Evolutionary conservation across 2,329 filamentous ascomycete genomes (phyloP).

Genomic region (Colletotrichum sp.): DNA sequence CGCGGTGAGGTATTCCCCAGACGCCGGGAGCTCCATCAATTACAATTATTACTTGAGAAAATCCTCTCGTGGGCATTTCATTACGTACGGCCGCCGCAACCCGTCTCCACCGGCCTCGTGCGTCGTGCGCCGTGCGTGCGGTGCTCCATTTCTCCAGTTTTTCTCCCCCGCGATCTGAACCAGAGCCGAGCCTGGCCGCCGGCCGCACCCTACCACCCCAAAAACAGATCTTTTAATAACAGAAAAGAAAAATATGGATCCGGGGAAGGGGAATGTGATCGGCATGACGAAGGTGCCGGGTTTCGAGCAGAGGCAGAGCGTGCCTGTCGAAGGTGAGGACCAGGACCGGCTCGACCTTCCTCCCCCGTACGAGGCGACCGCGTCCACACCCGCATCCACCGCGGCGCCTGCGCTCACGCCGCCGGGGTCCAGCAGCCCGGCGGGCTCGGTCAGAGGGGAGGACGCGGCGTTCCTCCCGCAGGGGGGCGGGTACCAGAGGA

Average conservation of each 20-base stretch:
- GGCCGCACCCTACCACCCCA: not conserved
- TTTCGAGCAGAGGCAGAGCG: not conserved
- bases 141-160: not conserved
- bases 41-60: slow-evolving; percentile 20
- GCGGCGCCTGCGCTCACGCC: not conserved
- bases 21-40: slow-evolving; percentile 3
- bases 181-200: slow-evolving; percentile 7
- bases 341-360: not conserved
- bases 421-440: not conserved
- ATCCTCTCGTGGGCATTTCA: not conserved
- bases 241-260: not conserved
- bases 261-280: not conserved
- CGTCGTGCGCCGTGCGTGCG: not conserved
- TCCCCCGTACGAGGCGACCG: slow-evolving; percentile 8
- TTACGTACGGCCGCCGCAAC: slow-evolving; percentile 12
- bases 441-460: not conserved
- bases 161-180: not conserved
- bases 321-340: not conserved
- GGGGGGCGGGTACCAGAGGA: not conserved
- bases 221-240: not conserved
- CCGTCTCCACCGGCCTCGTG: not conserved
- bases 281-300: not conserved
- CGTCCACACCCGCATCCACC: not conserved
- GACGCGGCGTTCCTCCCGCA: not conserved
- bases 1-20: not conserved